Base-by-base conservation (phyloP, 768 basidiomycete species). In the Hydnomerulius pinastri region DNA sequence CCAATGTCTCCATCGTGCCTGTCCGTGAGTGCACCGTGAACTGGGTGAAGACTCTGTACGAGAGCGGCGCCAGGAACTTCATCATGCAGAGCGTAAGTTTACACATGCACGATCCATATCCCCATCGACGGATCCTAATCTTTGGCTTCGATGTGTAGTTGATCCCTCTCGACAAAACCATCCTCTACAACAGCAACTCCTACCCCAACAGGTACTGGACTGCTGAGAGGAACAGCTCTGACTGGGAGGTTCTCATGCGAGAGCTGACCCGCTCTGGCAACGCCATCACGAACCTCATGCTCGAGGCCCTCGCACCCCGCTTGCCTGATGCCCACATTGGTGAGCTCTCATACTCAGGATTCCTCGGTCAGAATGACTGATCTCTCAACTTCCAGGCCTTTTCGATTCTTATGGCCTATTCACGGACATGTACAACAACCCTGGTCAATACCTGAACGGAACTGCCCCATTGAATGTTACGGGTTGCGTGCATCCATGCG, bases 321-420 rank as follows among this genome's bases (percentile, higher is more conserved):
- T 70, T 85, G 3, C 73, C 64, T 4, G 81, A 68, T 3, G 80
- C 82, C 1, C 81, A 85, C 55, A 73, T 87, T 50, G 83, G 85
- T 85, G 45, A 52, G 74, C 55, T 17, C 18, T 32, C 49, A 25
- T 9, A 12, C 8, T 9, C 15, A n/a, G 6, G 25, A 10, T 28
- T 15, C 18, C n/a, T 17, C 17, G 20, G 20, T 35, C 23, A 15
- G 27, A 15, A 4, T 13, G n/a, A n/a, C 15, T 12, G 21, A 36
- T 39, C 13, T 35, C 13, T 18, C 41, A 21, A 13, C 17, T 41
- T 3, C 11, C 38, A 6, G 11, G 30, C 28, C 15, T 9, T 42
- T 86, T 86, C 55, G 81, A 86, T 60, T 82, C 84, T 4, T 74
- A 85, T 59, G 71, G 71, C 2, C 71, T 86, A 25, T 84, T 86